Base-by-base conservation (phyloP, 148 eudicot species). In the Spergularia marina region DNA sequence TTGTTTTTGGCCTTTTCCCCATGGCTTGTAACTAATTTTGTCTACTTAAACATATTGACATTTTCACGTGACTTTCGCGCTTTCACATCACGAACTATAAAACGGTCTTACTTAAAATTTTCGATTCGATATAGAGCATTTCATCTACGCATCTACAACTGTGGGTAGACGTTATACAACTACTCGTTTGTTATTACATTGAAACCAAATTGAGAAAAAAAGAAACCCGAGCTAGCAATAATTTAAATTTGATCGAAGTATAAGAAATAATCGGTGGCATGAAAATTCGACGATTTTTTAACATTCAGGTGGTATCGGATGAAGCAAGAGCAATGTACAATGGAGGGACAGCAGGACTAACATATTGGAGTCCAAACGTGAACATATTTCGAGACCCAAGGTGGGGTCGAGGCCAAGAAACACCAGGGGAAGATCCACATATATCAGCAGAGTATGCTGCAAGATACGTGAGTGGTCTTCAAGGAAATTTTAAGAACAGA, bases 311-410 rank as follows among this genome's bases (percentile, higher is more conserved):
- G 66, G 98, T 94, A 41, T 94, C 98, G 0, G 90, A 90, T 66
- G 98, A 94, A 82, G 98, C 91, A 53, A 86, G 98, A 70, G 98
- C 96, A 17, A 91, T 94, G 98, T 94, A 94, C 81, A 94, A 94
- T 71, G 98, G 97, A 57, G 98, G 98, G 39, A 57, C 51, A 67
- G 97, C 89, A 0, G 97, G 98, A 13, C 53, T 94, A 65, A 94
- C 98, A 20, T 94, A 75, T 77, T 94, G 98, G 98, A 94, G 98
- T 75, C 98, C 98, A 20, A 94, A 94, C 73, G 98, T 94, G 84
- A 94, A 94, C 81, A 91, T 94, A 52, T 86, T 91, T n/a, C 78
- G 98, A 12, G 98, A 94, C 81, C 98, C 98, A 0, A 73, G 98
- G 36, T 94, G 98, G 98, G 98, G 98, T 0, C 76, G 98, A 41